Conservation (phyloP, 495 filamentous ascomycete species). For the Hyaloscypha bicolor region DNA sequence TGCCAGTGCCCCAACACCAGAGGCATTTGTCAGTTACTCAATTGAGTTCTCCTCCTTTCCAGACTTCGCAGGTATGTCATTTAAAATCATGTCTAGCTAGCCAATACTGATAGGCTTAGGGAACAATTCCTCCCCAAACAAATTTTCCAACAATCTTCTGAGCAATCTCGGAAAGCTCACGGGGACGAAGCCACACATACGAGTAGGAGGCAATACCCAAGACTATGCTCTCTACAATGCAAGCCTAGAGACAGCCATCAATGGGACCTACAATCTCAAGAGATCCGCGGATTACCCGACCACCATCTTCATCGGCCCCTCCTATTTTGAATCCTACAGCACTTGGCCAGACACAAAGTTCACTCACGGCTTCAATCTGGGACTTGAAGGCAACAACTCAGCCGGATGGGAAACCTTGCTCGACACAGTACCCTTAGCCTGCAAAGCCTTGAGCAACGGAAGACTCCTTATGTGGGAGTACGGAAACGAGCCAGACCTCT, state of each 20-base stretch:
- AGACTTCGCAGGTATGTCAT: conserved; percentile 56
- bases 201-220: conserved; percentile 65
- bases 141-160: conserved; percentile 58
- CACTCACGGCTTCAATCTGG: conserved; percentile 64
- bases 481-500: conserved; percentile 72
- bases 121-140: conserved; percentile 54
- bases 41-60: conserved; percentile 66
- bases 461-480: conserved; percentile 60
- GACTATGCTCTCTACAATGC: conserved; percentile 65
- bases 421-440: conserved; percentile 58
- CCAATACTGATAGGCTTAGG: conserved; percentile 34
- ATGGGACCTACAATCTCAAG: conserved; percentile 53
- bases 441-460: conserved; percentile 55
- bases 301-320: conserved; percentile 60
- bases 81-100: neutral
- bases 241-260: conserved; percentile 51
- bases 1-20: conserved; percentile 46
- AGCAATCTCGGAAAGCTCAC: conserved; percentile 49
- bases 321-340: conserved; percentile 66
- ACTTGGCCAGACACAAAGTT: conserved; percentile 61
- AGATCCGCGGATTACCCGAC: conserved; percentile 62
- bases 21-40: conserved; percentile 59
- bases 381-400: conserved; percentile 55
- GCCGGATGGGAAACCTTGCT: conserved; percentile 53
- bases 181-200: conserved; percentile 58